Conservation (phyloP, 2,329 filamentous ascomycete species). For the Sclerotinia trifoliorum region DNA sequence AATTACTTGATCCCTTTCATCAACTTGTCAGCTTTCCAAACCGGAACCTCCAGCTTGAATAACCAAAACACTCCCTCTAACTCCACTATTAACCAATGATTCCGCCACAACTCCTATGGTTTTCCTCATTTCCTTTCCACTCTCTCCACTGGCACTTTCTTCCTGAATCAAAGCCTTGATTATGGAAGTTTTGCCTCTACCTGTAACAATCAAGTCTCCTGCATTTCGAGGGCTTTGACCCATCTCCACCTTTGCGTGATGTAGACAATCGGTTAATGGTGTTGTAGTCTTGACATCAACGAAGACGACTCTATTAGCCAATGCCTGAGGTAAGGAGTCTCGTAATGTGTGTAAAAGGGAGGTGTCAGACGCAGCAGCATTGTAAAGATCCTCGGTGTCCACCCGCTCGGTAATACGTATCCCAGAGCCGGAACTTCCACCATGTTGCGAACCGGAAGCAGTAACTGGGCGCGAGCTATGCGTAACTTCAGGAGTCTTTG, state of each 20-base stretch:
- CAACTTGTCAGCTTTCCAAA: slow-evolving; percentile 23
- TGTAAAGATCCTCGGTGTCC: slow-evolving; percentile 32
- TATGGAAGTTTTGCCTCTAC: slow-evolving; percentile 42
- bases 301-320: slow-evolving; percentile 59
- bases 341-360: slow-evolving; percentile 57
- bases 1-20: not conserved
- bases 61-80: slow-evolving; percentile 68
- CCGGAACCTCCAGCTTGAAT: slow-evolving; percentile 55
- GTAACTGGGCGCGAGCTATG: slow-evolving; percentile 13
- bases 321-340: slow-evolving; percentile 52
- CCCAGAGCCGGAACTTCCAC: slow-evolving; percentile 21
- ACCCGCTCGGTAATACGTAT: slow-evolving; percentile 30
- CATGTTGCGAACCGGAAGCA: slow-evolving; percentile 5
- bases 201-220: slow-evolving; percentile 69
- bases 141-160: slow-evolving; percentile 31
- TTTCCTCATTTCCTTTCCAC: slow-evolving; percentile 46
- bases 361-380: slow-evolving; percentile 37
- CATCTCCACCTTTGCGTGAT: slow-evolving; percentile 57
- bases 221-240: slow-evolving; percentile 62
- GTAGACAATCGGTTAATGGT: slow-evolving; percentile 44
- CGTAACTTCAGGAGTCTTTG: slow-evolving; percentile 28
- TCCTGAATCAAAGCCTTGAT: slow-evolving; percentile 23
- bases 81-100: slow-evolving; percentile 54
- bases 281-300: slow-evolving; percentile 46
- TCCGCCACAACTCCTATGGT: slow-evolving; percentile 61